Conservation (phyloP, 371 early-diverging fungal species). For the Choanephora cucurbitarum region DNA sequence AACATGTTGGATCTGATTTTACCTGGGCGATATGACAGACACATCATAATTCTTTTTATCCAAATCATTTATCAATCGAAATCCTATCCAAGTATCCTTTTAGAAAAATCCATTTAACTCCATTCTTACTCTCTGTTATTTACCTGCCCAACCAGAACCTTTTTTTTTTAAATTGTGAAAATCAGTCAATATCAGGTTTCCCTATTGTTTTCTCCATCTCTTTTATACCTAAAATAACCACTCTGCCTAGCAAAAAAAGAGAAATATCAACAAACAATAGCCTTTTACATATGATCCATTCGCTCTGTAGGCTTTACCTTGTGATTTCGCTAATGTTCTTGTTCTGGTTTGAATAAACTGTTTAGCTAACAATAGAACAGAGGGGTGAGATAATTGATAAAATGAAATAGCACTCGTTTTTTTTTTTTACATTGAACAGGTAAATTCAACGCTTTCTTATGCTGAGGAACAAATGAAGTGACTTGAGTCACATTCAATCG, state of each 20-base stretch:
- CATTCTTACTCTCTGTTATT: too few species aligned
- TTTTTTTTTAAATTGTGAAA: not conserved
- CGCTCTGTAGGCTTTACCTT: slow-evolving; percentile 16
- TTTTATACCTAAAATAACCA: slow-evolving; percentile 23
- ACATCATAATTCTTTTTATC: slow-evolving; percentile 65
- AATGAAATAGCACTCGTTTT: too few species aligned
- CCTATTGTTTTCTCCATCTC: slow-evolving; percentile 20
- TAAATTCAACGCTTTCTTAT: too few species aligned
- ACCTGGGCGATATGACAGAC: slow-evolving; percentile 71
- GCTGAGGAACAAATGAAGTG: too few species aligned
- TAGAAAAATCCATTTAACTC: too few species aligned
- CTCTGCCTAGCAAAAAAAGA: slow-evolving; percentile 16
- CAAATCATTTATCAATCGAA: slow-evolving; percentile 63
- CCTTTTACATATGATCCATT: not conserved
- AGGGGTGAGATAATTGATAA: too few species aligned
- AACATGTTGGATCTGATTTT: too few species aligned
- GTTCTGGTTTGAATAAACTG: slow-evolving; percentile 29
- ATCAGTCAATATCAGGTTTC: too few species aligned
- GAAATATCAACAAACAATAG: not conserved
- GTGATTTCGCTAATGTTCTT: slow-evolving; percentile 26
- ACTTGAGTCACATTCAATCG: too few species aligned
- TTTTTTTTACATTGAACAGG: too few species aligned
- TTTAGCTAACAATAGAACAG: slow-evolving; percentile 11
- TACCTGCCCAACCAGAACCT: slow-evolving; percentile 73
- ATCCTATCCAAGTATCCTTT: slow-evolving; percentile 48